Base-by-base conservation (phyloP, 495 filamentous ascomycete genomes). In the Daldinia decipiens region DNA sequence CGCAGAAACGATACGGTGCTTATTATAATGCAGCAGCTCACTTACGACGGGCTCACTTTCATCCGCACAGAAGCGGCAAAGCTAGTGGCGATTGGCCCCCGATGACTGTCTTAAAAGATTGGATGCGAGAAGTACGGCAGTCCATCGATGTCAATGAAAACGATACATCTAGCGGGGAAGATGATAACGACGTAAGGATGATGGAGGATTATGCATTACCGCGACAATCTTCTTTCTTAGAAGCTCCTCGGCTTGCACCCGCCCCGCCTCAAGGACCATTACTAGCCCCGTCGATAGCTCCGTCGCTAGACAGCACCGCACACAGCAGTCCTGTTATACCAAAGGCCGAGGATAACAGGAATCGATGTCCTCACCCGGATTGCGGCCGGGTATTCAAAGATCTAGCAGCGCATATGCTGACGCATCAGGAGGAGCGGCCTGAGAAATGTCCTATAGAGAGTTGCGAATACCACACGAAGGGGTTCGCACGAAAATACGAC, bases 11-110 rank as follows among this genome's bases (percentile, higher is more conserved):
- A 75, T 99, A 99, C 72, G 92, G 91, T 0, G 93, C 92, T n/a
- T 97, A 99, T 78, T 98, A 99, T 74, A 99, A 99, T 70, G 95
- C 95, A 3, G 93, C 95, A 9, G 95, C 95, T 5, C 95, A 98
- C 79, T 84, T 99, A 9, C 88, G 94, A 34, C 87, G 95, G 27
- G 92, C 93, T 13, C 95, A 99, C 75, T 99, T 98, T 82, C 82
- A 85, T 43, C 83, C 93, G 71, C 84, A 88, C 58, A 86, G 93
- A 39, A 93, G 92, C 34, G 93, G 93, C 13, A 95, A 94, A 74
- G 93, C 92, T 1, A 93, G 93, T 55, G 94, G 94, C 0, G 91
- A 94, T 63, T 89, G 89, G 79, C 94, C 94, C 5, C 85, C 91
- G 2, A 97, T 97, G 91, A 87, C 91, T n/a, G 84, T 89, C 17